Evolutionary conservation across 352 stramenopile genomes (phyloP).

Genomic region (Phytopythium ostracodes): DNA sequence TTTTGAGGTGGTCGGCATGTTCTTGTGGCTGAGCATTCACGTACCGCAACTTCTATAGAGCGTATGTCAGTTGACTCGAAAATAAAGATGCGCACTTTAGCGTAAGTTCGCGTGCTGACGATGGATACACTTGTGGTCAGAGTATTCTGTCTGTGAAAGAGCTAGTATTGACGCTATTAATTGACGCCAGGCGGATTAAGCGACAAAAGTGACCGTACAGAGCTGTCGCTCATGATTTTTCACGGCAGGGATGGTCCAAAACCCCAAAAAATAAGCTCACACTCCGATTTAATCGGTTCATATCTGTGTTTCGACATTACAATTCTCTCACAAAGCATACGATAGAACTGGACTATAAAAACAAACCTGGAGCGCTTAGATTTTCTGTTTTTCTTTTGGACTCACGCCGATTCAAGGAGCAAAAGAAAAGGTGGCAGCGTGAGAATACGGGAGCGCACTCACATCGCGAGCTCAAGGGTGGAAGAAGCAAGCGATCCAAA

Average conservation of each 20-base stretch:
- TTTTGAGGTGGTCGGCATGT: too few relatives aligned
- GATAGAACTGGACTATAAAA: background rate
- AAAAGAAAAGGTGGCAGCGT: background rate
- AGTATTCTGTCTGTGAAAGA: background rate
- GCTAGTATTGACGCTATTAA: too few relatives aligned
- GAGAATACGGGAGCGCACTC: conserved; percentile 5
- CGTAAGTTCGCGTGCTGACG: background rate
- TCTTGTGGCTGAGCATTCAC: too few relatives aligned
- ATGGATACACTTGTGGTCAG: background rate
- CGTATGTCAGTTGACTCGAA: too few relatives aligned
- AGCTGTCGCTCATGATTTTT: background rate
- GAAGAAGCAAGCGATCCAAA: background rate
- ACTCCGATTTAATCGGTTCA: background rate
- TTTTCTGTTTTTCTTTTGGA: background rate
- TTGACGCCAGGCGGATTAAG: too few relatives aligned
- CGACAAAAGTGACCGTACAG: background rate
- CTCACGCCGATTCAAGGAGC: conserved; percentile 4
- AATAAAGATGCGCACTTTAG: background rate
- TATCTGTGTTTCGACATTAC: too few relatives aligned
- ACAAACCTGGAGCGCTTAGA: background rate
- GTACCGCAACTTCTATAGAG: too few relatives aligned
- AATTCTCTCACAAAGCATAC: background rate
- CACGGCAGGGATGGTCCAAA: background rate
- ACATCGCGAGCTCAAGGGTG: background rate
- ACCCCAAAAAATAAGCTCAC: background rate